Conservation (phyloP, 2,329 filamentous ascomycete genomes). For the Cordyceps farinosa region DNA sequence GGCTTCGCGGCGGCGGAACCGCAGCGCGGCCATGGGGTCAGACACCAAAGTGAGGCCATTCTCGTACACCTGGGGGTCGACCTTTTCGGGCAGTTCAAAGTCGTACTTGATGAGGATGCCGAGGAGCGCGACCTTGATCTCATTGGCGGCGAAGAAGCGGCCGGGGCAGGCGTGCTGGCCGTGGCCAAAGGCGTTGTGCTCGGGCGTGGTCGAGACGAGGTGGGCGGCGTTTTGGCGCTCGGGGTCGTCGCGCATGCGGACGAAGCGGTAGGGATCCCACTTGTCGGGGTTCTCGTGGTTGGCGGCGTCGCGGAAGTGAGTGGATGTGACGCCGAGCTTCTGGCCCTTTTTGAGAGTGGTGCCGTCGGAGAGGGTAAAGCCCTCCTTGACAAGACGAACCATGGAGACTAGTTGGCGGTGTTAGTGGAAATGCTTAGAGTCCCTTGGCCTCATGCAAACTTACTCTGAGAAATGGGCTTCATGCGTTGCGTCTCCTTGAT, state of each 20-base stretch:
- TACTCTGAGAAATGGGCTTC: slow-evolving; percentile 36
- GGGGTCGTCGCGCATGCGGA: slow-evolving; percentile 35
- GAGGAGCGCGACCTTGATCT: slow-evolving; percentile 49
- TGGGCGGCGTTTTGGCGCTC: slow-evolving; percentile 29
- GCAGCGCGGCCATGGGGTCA: slow-evolving; percentile 10
- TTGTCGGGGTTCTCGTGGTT: slow-evolving; percentile 35
- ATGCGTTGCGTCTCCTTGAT: slow-evolving; percentile 49
- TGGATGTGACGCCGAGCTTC: background rate
- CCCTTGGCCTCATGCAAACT: background rate
- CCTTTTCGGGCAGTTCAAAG: slow-evolving; percentile 31
- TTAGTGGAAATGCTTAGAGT: background rate
- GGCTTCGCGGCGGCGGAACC: slow-evolving; percentile 15
- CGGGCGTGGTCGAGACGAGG: slow-evolving; percentile 47
- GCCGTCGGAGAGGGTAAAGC: slow-evolving; percentile 19
- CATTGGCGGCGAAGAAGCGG: slow-evolving; percentile 51
- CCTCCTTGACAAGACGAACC: slow-evolving; percentile 11
- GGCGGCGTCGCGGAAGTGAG: slow-evolving; percentile 4
- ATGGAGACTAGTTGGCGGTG: slow-evolving; percentile 8
- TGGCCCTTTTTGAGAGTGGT: slow-evolving; percentile 16
- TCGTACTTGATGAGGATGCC: slow-evolving; percentile 51
- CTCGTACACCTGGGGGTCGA: slow-evolving; percentile 1
- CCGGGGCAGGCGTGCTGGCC: slow-evolving; percentile 52
- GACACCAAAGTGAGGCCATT: slow-evolving; percentile 8
- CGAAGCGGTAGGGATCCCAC: slow-evolving; percentile 47
- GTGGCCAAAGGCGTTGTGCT: slow-evolving; percentile 51